Evolutionary conservation across 148 eudicot genomes (phyloP), one percentile per base, ranked within the genome.

Genomic region (Amaranthus hypochondriacus): DNA sequence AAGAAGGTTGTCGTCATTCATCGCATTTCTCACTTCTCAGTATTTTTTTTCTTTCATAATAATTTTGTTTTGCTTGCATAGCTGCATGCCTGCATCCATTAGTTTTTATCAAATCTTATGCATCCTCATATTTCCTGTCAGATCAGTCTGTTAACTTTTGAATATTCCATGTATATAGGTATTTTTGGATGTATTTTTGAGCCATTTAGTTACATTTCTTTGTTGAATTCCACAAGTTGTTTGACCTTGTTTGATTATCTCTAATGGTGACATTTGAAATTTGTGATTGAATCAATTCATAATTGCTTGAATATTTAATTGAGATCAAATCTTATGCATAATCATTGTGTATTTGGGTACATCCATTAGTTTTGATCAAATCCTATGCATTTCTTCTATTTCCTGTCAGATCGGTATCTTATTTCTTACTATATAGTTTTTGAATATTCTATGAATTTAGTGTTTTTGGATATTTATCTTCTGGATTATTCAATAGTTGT

Each of bases 1-100:
- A 80, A 80, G 79, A 80, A 80, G 83, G 83, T 79, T 49, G 48
- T 51, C 57, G 3, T n/a, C 46, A 18, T 18, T 18, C 18, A 18
- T 18, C 18, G 0, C 18, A 18, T 18, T 18, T 18, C 18, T 18
- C 18, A 28, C 48, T 66, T 14, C 7, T 3, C 66, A 58, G 42
- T 58, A 3, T 68, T 48, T 21, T 49, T 49, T 47, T 62, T 28
- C 11, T 43, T 62, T 11, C 6, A 18, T 74, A 4, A 7, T 69
- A 42, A 48, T n/a, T 78, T 50, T 43, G 56, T 13, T 66, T 57
- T 63, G 14, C 55, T 46, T 68, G 39, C 13, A 5, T 13, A 46
- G 63, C 11, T 15, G 54, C 28, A 28, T 58, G 39, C 39, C 39
- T 28, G 39, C 39, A 28, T 28, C 39, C 39, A 28, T 28, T 28